Base-by-base conservation (phyloP, 352 stramenopile species). In the Phytophthora colocasiae region DNA sequence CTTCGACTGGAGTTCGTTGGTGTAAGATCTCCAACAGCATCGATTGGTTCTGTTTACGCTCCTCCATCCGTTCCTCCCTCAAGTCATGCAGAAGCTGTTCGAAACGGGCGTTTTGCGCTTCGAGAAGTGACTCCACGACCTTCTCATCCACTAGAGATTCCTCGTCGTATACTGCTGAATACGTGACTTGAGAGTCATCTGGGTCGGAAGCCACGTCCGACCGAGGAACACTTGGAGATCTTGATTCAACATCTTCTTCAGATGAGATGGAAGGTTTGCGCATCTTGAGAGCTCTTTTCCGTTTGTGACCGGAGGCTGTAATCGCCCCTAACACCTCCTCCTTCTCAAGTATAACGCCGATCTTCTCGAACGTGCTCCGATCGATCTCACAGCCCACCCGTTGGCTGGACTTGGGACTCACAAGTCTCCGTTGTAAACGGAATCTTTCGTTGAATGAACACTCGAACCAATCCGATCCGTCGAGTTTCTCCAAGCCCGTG, bases 381-480 rank as follows among this genome's bases (percentile, higher is more conserved):
- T 77, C 56, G 26, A 81, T 66, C 51, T 71, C 71, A 48, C 57
- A 77, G 32, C 66, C 73, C 17, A 81, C 48, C 0, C 66, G 59
- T 44, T 79, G 70, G 66, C 66, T 78, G 1, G 62, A 71, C 52
- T 75, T 75, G n/a, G 70, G 73, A 9, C 63, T 65, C 38, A 77
- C 62, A 15, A 74, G 56, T 36, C 75, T 74, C 32, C 73, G 38
- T 38, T 79, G 63, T 22, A 71, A 40, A 9, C 63, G 70, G 34
- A 70, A 77, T 4, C 70, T 43, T 47, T 81, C 58, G 15, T 72
- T 69, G 36, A 63, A 75, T 7, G 62, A 66, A 7, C 72, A 31
- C 14, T 71, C 29, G 43, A 79, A 81, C 73, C 73, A 81, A 46
- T 77, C 70, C 8, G 68, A 72, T 24, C 59, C 63, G 31, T 77